Percentiles rank a stretch among this genome's conserved stretches.
Evolutionary conservation across 1,284 basidiomycete species (phyloP).

Genomic region (Ceratobasidium sp.): DNA sequence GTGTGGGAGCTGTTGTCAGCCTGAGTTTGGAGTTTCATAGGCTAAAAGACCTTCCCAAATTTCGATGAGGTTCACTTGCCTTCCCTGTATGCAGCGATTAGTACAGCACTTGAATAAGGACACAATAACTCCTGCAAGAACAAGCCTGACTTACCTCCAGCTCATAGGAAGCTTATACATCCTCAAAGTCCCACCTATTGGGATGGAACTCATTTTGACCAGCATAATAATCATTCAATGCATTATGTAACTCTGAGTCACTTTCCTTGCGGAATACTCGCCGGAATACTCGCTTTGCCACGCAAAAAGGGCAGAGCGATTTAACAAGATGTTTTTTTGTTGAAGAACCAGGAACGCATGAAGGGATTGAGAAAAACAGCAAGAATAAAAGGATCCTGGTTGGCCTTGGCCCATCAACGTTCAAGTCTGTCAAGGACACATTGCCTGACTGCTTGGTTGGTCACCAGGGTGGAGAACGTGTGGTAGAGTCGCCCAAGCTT

Average conservation of each 20-base stretch:
- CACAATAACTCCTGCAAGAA: neutral
- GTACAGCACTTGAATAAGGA: neutral
- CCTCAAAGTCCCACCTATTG: conserved; percentile 6
- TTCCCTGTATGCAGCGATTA: neutral
- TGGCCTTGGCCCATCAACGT: conserved; percentile 51
- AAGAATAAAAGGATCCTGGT: conserved; percentile 55
- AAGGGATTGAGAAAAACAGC: conserved; percentile 52
- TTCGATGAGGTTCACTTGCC: neutral
- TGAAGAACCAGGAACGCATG: conserved; percentile 14
- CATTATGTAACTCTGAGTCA: neutral
- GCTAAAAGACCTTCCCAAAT: neutral
- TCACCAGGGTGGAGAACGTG: neutral
- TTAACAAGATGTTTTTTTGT: neutral
- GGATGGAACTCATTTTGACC: neutral
- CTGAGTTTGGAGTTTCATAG: neutral
- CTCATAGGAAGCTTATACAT: neutral
- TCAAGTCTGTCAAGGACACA: conserved; percentile 51
- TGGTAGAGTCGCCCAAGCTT: conserved; percentile 50
- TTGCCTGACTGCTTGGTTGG: conserved; percentile 14
- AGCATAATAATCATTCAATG: neutral
- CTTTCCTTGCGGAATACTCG: neutral
- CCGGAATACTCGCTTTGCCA: neutral
- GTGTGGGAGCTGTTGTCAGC: conserved; percentile 40
- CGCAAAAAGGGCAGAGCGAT: neutral
- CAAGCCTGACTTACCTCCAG: neutral